These are phyloP conservation scores for Paulownia fortunei DNA, from an alignment of 257 asterid species.

Conservation along the genomic window DNA sequence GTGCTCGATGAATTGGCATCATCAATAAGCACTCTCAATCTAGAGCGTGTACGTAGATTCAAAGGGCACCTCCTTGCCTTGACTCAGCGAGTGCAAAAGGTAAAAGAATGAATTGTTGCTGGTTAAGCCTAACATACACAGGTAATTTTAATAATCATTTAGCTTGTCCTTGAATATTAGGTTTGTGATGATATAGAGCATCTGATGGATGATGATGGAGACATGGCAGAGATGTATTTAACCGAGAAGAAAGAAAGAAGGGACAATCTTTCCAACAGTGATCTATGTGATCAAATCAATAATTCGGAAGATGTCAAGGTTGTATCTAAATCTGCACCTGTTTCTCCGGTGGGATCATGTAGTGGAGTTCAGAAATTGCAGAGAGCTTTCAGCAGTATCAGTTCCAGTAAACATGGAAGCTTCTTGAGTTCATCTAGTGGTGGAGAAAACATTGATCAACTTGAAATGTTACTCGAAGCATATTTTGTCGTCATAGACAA, in stretches of 20 bases:
- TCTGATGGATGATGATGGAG: constrained; percentile 98
- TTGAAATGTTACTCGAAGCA: constrained; percentile 97
- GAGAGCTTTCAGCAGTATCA: constrained; percentile 86
- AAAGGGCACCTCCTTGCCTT: constrained; percentile 94
- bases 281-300: constrained; percentile 50
- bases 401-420: constrained; percentile 84
- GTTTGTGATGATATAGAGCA: constrained; percentile 97
- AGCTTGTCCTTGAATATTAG: constrained; percentile 46
- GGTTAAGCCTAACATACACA: constrained; percentile 13
- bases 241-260: constrained; percentile 90
- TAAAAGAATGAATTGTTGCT: constrained; percentile 28
- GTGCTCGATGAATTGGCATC: constrained; percentile 92
- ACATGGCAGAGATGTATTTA: constrained; percentile 99
- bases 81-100: constrained; percentile 98
- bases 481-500: constrained; percentile 86
- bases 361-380: constrained; percentile 63
- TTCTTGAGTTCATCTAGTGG: constrained; percentile 66
- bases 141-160: constrained; percentile 8
- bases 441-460: constrained; percentile 89
- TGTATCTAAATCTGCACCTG: constrained; percentile 73
- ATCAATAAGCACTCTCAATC: constrained; percentile 88
- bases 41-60: constrained; percentile 96
- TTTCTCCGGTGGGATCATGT: constrained; percentile 78
- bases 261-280: constrained; percentile 58
- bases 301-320: constrained; percentile 40